Conservation (phyloP, 495 filamentous ascomycete genomes). For the Delitschia confertaspora region DNA sequence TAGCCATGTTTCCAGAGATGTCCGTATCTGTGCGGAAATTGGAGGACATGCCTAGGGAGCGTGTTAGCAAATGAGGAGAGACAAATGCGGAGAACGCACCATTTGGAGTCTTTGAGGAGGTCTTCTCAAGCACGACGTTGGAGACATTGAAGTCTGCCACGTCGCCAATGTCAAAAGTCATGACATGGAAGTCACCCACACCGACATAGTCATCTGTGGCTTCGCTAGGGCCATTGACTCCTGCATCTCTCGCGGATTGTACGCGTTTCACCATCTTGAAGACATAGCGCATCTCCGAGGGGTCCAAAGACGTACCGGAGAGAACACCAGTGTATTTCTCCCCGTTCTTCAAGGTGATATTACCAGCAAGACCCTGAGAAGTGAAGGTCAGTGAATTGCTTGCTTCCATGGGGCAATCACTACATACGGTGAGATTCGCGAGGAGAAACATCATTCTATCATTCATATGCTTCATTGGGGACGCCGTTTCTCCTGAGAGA, state of each 20-base stretch:
- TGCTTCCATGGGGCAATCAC: not conserved
- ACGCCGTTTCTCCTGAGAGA: conserved; percentile 44
- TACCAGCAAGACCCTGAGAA: conserved; percentile 56
- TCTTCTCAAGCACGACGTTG: conserved; percentile 44
- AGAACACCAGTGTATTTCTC: conserved; percentile 69
- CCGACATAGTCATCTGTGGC: conserved; percentile 49
- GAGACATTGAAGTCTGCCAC: conserved; percentile 56
- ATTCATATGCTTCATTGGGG: conserved; percentile 54
- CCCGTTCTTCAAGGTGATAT: conserved; percentile 58
- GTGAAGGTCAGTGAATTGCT: not conserved
- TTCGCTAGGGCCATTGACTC: conserved; percentile 49
- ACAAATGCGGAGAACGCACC: conserved; percentile 44
- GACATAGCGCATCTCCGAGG: conserved; percentile 52
- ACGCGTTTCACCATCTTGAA: conserved; percentile 77
- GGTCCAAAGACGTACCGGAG: conserved; percentile 49
- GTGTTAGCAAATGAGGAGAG: conserved; percentile 3
- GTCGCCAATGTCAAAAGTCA: conserved; percentile 76
- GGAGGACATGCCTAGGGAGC: conserved; percentile 38
- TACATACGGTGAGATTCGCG: conserved; percentile 54
- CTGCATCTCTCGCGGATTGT: conserved; percentile 42
- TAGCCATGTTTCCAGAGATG: conserved; percentile 64
- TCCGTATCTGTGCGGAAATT: conserved; percentile 81
- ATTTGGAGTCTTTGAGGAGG: conserved; percentile 54
- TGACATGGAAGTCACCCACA: conserved; percentile 52
- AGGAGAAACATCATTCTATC: conserved; percentile 57